Evolutionary conservation across 768 basidiomycete species (phyloP).

Genomic region (Russula sp.): DNA sequence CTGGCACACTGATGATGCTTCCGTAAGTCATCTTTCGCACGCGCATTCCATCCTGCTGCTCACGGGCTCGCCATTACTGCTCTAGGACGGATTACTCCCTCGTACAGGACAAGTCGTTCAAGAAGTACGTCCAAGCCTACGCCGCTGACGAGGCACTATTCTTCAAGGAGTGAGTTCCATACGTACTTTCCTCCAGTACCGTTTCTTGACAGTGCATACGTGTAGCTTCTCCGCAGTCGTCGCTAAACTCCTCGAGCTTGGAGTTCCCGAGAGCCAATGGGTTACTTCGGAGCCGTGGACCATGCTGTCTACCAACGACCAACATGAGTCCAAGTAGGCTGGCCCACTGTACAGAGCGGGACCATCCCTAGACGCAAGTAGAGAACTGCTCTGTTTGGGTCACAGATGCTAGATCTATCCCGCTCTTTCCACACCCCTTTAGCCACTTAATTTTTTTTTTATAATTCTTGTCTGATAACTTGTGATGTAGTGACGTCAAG

Average conservation of each 20-base stretch:
- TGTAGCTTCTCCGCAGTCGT: constrained; percentile 78
- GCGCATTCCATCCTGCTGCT: not conserved
- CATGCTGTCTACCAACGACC: constrained; percentile 48
- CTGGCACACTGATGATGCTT: constrained; percentile 89
- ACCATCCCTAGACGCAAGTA: not conserved
- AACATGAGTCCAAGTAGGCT: constrained; percentile 26
- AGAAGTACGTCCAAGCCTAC: constrained; percentile 81
- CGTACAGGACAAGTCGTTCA: constrained; percentile 86
- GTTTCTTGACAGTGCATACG: constrained; percentile 15
- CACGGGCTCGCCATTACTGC: not conserved
- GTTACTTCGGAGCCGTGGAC: constrained; percentile 67
- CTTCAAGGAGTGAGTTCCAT: constrained; percentile 81
- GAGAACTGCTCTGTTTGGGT: not conserved
- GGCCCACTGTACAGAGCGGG: no score
- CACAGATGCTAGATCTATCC: not conserved
- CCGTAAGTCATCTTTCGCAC: constrained; percentile 49
- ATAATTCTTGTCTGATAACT: not conserved
- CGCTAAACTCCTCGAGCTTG: constrained; percentile 82
- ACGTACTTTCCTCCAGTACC: not conserved
- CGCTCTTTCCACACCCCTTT: not conserved
- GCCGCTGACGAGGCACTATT: constrained; percentile 80
- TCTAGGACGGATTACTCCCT: constrained; percentile 81
- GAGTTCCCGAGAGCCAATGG: constrained; percentile 81
- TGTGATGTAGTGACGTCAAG: not conserved
- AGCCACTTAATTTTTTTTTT: not conserved